These are phyloP conservation scores for Pistacia integerrima DNA, from an alignment of 345 rosid species.

Conservation along the genomic window DNA sequence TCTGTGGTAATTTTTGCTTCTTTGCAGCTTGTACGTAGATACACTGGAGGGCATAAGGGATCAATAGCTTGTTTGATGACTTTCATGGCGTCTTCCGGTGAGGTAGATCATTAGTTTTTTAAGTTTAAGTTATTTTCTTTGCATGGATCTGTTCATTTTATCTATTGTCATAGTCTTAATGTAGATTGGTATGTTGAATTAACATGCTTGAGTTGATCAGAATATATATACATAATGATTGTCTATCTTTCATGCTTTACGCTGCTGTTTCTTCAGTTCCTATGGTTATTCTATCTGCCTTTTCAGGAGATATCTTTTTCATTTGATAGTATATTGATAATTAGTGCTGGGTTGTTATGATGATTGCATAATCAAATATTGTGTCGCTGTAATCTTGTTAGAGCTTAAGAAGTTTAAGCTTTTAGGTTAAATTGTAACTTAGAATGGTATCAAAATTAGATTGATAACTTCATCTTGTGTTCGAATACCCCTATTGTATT, in stretches of 20 bases:
- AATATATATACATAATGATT: neutral
- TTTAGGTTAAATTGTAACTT: no score
- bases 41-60: conserved; percentile 98
- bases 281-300: neutral
- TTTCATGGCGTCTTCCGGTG: conserved; percentile 97
- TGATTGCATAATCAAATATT: neutral
- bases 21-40: conserved; percentile 89
- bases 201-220: neutral
- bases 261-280: neutral
- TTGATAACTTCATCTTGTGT: no score
- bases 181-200: neutral
- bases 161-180: neutral
- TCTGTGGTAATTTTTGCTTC: conserved; percentile 23
- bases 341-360: neutral
- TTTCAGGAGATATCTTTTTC: neutral
- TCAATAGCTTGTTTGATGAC: conserved; percentile 93
- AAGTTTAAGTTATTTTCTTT: conserved; percentile 1
- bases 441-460: no score
- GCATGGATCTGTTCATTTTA: no score
- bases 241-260: neutral
- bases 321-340: neutral
- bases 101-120: conserved; percentile 53
- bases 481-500: no score
- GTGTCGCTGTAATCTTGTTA: no score
- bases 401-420: no score